Percentiles rank a stretch among this genome's conserved stretches.
Evolutionary conservation across 225 moss, liverwort and hornwort species (phyloP).

Genomic region (Ulota crispa): DNA sequence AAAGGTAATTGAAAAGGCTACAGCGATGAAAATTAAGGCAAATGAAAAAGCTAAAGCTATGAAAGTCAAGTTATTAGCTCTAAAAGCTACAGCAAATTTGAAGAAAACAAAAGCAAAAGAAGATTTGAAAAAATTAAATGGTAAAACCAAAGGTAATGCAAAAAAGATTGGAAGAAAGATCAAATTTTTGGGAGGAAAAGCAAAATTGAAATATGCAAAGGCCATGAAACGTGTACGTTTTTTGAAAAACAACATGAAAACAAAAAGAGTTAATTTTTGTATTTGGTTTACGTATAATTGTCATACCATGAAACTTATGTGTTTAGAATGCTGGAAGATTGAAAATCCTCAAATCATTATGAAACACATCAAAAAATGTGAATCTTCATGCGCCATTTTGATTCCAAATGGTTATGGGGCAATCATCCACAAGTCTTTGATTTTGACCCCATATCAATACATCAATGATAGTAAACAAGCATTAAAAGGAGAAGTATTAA

Average conservation of each 20-base stretch:
- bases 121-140: background rate
- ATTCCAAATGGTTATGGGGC: constrained; percentile 15
- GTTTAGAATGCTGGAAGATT: constrained; percentile 31
- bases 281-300: constrained; percentile 32
- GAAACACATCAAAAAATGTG: background rate
- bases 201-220: background rate
- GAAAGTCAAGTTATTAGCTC: background rate
- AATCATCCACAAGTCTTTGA: constrained; percentile 34
- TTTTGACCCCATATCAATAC: constrained; percentile 34
- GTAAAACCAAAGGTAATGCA: background rate
- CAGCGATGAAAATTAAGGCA: background rate
- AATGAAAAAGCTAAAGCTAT: background rate
- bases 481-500: constrained; percentile 7
- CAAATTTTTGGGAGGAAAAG: background rate
- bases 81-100: background rate
- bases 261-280: background rate
- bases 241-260: background rate
- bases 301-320: constrained; percentile 26
- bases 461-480: constrained; percentile 25
- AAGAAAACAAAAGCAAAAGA: background rate
- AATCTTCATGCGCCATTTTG: constrained; percentile 16
- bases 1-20: background rate
- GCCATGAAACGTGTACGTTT: background rate
- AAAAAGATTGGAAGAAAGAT: background rate
- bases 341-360: constrained; percentile 25